These are phyloP conservation scores for Rhizophlyctis rosea DNA, from an alignment of 192 early-diverging fungal species.

Conservation along the genomic window DNA sequence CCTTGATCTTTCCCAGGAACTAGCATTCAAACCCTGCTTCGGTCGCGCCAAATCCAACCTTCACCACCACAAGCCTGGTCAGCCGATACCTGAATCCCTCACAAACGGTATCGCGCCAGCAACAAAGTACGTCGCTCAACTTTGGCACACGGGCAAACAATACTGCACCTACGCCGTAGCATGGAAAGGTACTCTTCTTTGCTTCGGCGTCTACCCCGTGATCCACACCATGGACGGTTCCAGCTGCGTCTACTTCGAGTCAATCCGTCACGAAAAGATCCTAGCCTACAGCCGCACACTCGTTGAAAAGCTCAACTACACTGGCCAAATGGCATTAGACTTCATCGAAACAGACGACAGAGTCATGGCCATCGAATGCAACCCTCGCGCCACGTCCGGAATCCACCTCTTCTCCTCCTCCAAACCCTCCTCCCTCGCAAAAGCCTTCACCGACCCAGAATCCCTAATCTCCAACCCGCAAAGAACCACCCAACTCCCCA, in stretches of 20 bases:
- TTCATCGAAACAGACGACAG: not conserved
- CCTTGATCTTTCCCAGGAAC: not conserved
- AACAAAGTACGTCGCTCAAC: not conserved
- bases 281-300: not conserved
- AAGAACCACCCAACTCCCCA: not conserved
- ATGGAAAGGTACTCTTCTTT: not conserved
- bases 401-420: not conserved
- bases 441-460: not conserved
- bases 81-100: not conserved
- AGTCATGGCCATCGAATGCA: not conserved
- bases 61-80: not conserved
- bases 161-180: constrained; percentile 1
- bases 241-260: not conserved
- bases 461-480: not conserved
- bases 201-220: not conserved
- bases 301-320: not conserved
- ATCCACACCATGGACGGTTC: not conserved
- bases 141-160: not conserved
- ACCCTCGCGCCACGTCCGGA: not conserved
- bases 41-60: constrained; percentile 1
- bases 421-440: not conserved
- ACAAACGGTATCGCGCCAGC: not conserved
- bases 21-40: not conserved
- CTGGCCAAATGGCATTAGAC: not conserved
- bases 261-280: not conserved